phyloP scores from a whole-genome alignment of 129 eudicot species.

The Artemisia annua region DNA sequence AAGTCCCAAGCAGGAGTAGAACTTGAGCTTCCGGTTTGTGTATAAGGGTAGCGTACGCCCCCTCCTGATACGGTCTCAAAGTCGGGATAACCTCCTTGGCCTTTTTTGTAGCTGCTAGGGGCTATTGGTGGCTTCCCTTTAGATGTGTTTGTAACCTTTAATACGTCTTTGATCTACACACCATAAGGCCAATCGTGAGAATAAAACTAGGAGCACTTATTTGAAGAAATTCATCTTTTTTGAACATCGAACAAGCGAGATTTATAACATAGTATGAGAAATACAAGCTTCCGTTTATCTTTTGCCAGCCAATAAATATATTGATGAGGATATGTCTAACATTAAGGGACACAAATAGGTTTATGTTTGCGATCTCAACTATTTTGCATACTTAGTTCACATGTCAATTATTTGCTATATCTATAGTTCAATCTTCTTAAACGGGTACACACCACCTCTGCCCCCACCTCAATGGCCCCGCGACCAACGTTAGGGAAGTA shows the following conservation, averaged over 20 bases:
- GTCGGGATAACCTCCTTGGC: constrained; percentile 56
- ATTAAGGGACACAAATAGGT: background rate
- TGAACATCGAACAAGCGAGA: background rate
- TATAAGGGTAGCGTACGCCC: constrained; percentile 56
- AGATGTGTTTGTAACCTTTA: constrained; percentile 64
- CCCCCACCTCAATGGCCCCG: too few species aligned
- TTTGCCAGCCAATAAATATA: background rate
- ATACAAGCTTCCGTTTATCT: background rate
- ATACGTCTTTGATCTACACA: constrained; percentile 81
- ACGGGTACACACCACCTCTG: too few species aligned
- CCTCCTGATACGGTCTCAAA: constrained; percentile 71
- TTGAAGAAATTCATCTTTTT: too few species aligned
- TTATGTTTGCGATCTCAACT: background rate
- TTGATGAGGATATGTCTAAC: background rate
- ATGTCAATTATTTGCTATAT: too few species aligned
- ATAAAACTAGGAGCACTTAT: background rate
- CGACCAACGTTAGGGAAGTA: too few species aligned
- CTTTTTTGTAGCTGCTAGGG: constrained; percentile 57
- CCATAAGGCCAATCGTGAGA: background rate
- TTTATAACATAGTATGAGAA: background rate
- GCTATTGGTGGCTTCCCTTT: constrained; percentile 58
- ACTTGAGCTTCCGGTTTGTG: constrained; percentile 65
- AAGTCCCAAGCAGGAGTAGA: constrained; percentile 94
- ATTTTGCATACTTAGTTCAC: background rate
- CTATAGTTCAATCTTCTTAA: too few species aligned